These are phyloP conservation scores for Populus hybrid DNA, from an alignment of 441 rosid genomes.

Conservation along the genomic window DNA sequence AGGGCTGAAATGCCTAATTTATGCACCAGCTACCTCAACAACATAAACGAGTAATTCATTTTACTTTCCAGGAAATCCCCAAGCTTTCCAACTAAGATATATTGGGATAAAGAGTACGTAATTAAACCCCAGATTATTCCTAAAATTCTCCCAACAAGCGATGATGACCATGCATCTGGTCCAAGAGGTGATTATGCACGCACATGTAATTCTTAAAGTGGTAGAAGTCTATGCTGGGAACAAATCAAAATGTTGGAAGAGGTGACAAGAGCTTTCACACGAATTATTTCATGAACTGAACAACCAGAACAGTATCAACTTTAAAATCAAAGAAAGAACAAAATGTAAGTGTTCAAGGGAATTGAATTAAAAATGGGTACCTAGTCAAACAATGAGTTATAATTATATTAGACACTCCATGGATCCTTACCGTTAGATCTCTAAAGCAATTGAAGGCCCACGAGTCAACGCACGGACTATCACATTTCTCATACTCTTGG, in stretches of 20 bases:
- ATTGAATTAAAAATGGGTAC: conserved; percentile 1
- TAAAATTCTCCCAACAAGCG: not conserved
- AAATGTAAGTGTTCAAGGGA: not conserved
- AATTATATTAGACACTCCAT: not conserved
- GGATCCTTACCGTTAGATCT: not conserved
- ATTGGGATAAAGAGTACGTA: not conserved
- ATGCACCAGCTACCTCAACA: not conserved
- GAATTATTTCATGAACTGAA: not conserved
- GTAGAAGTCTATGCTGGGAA: too few relatives aligned
- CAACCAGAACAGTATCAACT: not conserved
- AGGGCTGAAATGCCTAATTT: not conserved
- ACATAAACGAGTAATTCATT: not conserved
- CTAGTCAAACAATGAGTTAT: not conserved
- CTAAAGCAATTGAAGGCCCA: not conserved
- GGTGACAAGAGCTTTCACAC: not conserved
- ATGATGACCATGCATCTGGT: not conserved
- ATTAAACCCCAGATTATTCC: not conserved
- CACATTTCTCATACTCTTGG: not conserved
- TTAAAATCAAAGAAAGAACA: not conserved
- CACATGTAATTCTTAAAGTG: not conserved
- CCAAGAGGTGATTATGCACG: not conserved
- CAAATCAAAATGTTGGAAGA: not conserved
- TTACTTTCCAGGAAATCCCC: not conserved
- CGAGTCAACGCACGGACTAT: not conserved
- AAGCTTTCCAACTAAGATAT: not conserved